A percentile compares a stretch with the other conserved stretches of the same genome.
Evolutionary conservation across 768 basidiomycete genomes (phyloP).

Genomic region (Russula lepida): DNA sequence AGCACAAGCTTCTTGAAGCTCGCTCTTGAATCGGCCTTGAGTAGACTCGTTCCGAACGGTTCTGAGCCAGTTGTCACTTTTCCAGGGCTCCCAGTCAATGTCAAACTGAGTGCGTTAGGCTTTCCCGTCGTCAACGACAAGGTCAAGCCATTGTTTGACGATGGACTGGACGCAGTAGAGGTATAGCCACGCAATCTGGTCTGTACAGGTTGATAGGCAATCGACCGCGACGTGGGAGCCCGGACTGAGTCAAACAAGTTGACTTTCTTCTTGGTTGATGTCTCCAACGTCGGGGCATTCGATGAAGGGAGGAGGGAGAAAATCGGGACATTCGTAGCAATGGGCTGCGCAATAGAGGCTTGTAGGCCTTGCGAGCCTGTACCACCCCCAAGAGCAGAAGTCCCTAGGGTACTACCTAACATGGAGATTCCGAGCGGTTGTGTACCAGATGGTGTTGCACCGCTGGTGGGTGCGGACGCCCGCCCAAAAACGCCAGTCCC

Average conservation of each 20-base stretch:
- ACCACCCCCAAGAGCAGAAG: conserved; percentile 35
- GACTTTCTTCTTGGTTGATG: conserved; percentile 62
- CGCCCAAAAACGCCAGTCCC: conserved; percentile 25
- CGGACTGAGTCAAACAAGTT: conserved; percentile 72
- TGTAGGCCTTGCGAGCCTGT: conserved; percentile 45
- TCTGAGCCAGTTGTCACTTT: conserved; percentile 44
- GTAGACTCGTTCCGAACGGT: conserved; percentile 49
- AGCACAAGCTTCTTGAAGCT: conserved; percentile 92
- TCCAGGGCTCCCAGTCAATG: conserved; percentile 32
- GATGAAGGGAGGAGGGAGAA: conserved; percentile 70
- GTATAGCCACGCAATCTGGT: conserved; percentile 67
- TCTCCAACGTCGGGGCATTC: conserved; percentile 51
- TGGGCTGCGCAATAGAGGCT: conserved; percentile 84
- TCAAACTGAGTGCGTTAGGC: conserved; percentile 46
- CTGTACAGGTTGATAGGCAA: conserved; percentile 55
- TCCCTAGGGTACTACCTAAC: conserved; percentile 45
- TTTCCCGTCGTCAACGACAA: conserved; percentile 43
- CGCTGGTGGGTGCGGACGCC: conserved; percentile 6
- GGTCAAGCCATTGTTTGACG: conserved; percentile 31
- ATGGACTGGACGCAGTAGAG: conserved; percentile 35
- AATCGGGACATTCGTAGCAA: conserved; percentile 61
- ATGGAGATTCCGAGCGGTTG: conserved; percentile 24
- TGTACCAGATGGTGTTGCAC: not conserved
- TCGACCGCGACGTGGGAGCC: conserved; percentile 57
- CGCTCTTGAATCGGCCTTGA: conserved; percentile 61